phyloP scores from a whole-genome alignment of 495 filamentous ascomycete genomes.

The Lasiosphaeris hirsuta region DNA sequence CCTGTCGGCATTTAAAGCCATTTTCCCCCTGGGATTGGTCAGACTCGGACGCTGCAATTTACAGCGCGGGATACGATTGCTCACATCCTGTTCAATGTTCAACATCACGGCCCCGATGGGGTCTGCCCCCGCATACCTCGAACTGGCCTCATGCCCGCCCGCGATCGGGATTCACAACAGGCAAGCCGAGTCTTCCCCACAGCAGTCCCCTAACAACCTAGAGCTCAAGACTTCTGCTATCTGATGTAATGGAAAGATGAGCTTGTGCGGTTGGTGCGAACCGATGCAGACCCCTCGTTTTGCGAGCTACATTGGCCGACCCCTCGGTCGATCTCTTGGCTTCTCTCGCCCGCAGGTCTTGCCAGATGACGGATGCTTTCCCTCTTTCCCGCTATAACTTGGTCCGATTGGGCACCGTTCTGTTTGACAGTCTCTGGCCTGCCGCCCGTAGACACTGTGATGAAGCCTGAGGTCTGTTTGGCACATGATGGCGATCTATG shows the following conservation, averaged over 20 bases:
- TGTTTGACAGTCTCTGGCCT: too few species aligned
- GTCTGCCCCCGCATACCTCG: neutral
- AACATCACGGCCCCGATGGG: neutral
- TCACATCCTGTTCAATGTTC: neutral
- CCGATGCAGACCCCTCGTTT: too few species aligned
- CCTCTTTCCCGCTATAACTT: slow-evolving; percentile 1
- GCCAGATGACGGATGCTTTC: neutral
- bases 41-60: slow-evolving; percentile 11
- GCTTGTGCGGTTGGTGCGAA: too few species aligned
- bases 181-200: too few species aligned
- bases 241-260: too few species aligned
- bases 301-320: neutral
- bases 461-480: too few species aligned
- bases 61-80: slow-evolving; percentile 4
- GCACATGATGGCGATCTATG: too few species aligned
- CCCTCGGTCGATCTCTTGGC: slow-evolving; percentile 12
- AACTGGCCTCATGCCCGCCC: neutral
- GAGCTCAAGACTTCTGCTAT: too few species aligned
- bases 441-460: too few species aligned
- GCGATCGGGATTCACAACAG: too few species aligned
- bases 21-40: slow-evolving; percentile 13
- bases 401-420: neutral
- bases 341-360: neutral
- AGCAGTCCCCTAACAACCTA: too few species aligned
- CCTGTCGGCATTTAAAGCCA: slow-evolving; percentile 21